Percentiles rank a stretch among this genome's conserved stretches.
Evolutionary conservation across 352 stramenopile genomes (phyloP).

Genomic region (Phytophthora pinifolia): DNA sequence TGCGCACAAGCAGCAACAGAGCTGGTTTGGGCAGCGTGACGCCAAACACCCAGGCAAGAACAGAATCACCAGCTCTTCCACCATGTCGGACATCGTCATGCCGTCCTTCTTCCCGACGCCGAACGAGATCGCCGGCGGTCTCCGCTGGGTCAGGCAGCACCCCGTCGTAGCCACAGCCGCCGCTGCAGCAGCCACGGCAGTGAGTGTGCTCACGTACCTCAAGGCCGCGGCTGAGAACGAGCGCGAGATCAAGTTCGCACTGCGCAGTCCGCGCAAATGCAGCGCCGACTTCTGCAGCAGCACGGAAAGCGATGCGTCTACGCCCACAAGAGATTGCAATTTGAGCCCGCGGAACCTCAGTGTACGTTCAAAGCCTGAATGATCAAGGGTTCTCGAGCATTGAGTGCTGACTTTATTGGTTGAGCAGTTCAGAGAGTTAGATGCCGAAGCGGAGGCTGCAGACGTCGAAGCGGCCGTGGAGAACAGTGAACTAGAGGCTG

Average conservation of each 20-base stretch:
- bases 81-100: conserved; percentile 62
- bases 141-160: conserved; percentile 75
- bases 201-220: conserved; percentile 71
- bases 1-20: neutral
- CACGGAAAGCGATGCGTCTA: conserved; percentile 68
- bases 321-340: conserved; percentile 34
- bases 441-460: conserved; percentile 27
- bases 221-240: conserved; percentile 41
- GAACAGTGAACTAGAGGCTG: conserved; percentile 16
- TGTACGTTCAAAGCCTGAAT: conserved; percentile 21
- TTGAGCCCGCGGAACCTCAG: conserved; percentile 36
- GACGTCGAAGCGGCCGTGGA: conserved; percentile 11
- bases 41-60: too few species aligned
- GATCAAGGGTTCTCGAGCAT: neutral
- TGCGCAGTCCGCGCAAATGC: conserved; percentile 13
- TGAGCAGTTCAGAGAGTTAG: conserved; percentile 37
- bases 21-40: conserved; percentile 8
- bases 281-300: conserved; percentile 49
- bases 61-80: neutral
- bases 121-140: conserved; percentile 69
- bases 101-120: conserved; percentile 83
- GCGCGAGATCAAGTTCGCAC: conserved; percentile 11
- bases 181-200: conserved; percentile 61
- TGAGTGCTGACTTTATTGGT: conserved; percentile 7
- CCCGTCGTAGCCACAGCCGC: conserved; percentile 70